Base-by-base conservation (phyloP, 352 stramenopile genomes). In the Pythium aristosporum region DNA sequence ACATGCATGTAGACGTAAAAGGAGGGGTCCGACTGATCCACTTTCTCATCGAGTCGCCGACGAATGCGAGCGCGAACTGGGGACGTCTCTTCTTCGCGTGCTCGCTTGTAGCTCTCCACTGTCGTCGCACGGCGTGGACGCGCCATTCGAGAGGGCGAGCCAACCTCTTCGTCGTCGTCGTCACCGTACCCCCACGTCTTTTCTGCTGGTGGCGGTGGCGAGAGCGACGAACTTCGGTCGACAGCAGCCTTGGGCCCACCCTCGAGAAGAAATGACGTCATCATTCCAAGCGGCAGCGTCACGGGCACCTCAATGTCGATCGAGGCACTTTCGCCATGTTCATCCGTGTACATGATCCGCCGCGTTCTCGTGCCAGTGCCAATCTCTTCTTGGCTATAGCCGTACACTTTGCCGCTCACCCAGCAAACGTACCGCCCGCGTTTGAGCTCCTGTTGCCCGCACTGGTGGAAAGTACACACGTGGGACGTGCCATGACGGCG, bases 281-380 rank as follows among this genome's bases (percentile, higher is more conserved):
- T 80, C 51, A 85, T 72, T 6, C 84, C 84, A 2, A 92, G 59
- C 0, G 84, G 84, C 18, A 92, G 55, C 55, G 88, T 67, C 10
- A 88, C 74, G 0, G 84, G 84, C 10, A 92, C 81, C 42, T 92
- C 84, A 80, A 92, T 92, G 23, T 91, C 80, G 30, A 92, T 75
- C 1, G 71, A 69, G 23, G 39, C 77, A 12, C 75, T 69, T 23
- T 88, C 79, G 8, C 81, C 81, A 21, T 87, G 71, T 0, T 63
- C 57, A 52, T 87, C 76, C 30, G 76, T 81, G 59, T 82, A 92
- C 46, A 89, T 56, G 15, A 92, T 41, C 34, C 77, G 73, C 28
- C 84, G 80, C 16, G 69, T 86, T 53, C 84, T 73, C 16, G 80
- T 77, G n/a, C 79, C 79, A 1, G 84, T 92, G 9, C 84, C 84